Evolutionary conservation across 768 basidiomycete species (phyloP), one percentile per base, ranked within the genome.

Genomic region (Candolleomyces efflorescens): DNA sequence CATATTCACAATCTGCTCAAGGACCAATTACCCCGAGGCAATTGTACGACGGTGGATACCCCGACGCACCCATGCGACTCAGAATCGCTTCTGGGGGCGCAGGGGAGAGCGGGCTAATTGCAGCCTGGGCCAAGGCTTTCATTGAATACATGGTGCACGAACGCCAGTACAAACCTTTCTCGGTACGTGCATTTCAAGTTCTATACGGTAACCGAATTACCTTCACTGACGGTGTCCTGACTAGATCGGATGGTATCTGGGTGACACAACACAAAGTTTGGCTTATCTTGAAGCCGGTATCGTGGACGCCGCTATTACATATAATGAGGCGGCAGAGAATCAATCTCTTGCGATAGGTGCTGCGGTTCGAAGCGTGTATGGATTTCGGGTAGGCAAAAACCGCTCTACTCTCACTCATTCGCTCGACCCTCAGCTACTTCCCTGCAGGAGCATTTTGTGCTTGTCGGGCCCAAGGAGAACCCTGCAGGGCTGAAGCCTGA

Each of bases 171-270:
- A 60, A 65, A 39, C 69, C 71, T 7, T 76, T 78, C 55, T 45
- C 68, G 55, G 79, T 79, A 37, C 32, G 63, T 59, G 3, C 49
- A 2, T n/a, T 38, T 39, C n/a, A n/a, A n/a, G n/a, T n/a, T n/a
- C n/a, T 41, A 24, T 41, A 26, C 11, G 11, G 11, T 7, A 17
- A 13, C 41, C 18, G 17, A 17, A 11, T 43, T 43, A 43, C 15
- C 18, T 43, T 43, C 13, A 13, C 41, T 43, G 18, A 43, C 20
- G n/a, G 17, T 2, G 23, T 12, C 54, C 6, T 11, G 9, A 9
- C 10, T 41, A 83, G 82, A 74, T 83, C 22, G 82, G 71, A 9
- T 84, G 83, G 83, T 79, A 79, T 64, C 68, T 83, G 23, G 81
- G 80, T 5, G 83, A 84, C 61, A 82, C 81, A 5, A 83, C 82